Percentiles rank a stretch among this genome's conserved stretches.
Conservation (phyloP, 1,284 basidiomycete genomes). For the Athelia sp. region DNA sequence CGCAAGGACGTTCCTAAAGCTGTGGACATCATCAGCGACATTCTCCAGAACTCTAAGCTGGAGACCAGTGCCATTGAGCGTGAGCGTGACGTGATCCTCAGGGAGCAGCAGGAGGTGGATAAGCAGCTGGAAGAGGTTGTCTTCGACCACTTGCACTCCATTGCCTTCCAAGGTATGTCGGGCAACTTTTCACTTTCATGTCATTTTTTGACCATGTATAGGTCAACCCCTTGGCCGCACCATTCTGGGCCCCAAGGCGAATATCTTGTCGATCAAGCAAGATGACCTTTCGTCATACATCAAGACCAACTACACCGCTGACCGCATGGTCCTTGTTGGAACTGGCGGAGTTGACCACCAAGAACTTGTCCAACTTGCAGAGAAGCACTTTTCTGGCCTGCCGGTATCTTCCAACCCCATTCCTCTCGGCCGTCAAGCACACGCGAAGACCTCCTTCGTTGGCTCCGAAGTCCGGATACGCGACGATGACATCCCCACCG, state of each 20-base stretch:
- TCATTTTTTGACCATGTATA: conserved; percentile 24
- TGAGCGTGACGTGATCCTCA: conserved; percentile 94
- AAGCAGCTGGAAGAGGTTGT: conserved; percentile 99
- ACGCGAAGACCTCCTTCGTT: conserved; percentile 78
- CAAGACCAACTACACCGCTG: conserved; percentile 96
- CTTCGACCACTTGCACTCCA: conserved; percentile 95
- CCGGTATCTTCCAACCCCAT: conserved; percentile 88
- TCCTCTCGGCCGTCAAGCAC: conserved; percentile 76
- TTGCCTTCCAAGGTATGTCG: conserved; percentile 87
- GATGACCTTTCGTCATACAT: conserved; percentile 92
- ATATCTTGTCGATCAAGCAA: conserved; percentile 94
- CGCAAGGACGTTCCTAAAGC: conserved; percentile 89
- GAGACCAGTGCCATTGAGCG: conserved; percentile 88
- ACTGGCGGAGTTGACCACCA: conserved; percentile 93
- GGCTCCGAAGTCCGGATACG: conserved; percentile 96
- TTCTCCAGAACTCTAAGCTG: conserved; percentile 96
- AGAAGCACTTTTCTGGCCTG: conserved; percentile 89
- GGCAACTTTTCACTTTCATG: conserved; percentile 3
- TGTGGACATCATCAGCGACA: conserved; percentile 98
- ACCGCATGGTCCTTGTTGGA: conserved; percentile 98
- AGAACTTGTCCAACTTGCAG: conserved; percentile 91
- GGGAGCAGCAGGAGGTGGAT: conserved; percentile 99
- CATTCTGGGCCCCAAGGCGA: conserved; percentile 94
- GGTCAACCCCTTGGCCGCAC: conserved; percentile 94
- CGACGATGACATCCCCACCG: conserved; percentile 87